phyloP scores from a whole-genome alignment of 129 eudicot species.

The Pittosporum tobira region DNA sequence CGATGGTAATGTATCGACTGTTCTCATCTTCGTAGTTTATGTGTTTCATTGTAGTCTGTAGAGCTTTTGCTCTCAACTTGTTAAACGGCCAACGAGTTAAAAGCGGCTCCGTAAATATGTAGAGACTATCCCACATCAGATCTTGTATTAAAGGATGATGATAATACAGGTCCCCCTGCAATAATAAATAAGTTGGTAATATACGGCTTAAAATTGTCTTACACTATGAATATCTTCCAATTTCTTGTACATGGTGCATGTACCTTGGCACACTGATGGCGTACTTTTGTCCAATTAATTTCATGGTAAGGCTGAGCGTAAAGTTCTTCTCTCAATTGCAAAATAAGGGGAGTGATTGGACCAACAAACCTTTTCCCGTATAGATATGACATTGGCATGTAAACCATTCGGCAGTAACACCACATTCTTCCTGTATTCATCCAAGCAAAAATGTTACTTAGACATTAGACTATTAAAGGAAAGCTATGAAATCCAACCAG shows the following conservation, averaged over 20 bases:
- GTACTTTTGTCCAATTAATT: conserved; percentile 36
- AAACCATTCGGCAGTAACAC: conserved; percentile 56
- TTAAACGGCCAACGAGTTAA: conserved; percentile 46
- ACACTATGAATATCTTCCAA: not conserved
- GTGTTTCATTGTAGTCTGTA: conserved; percentile 41
- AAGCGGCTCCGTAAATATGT: conserved; percentile 35
- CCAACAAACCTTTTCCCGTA: conserved; percentile 54
- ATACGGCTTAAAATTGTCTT: not conserved
- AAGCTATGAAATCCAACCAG: not conserved
- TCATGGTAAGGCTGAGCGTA: conserved; percentile 33
- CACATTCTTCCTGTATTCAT: conserved; percentile 65
- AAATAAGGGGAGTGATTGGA: conserved; percentile 51
- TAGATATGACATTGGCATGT: conserved; percentile 58
- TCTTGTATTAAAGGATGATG: conserved; percentile 54
- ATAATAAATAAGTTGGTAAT: not conserved
- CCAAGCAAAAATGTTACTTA: too few species aligned
- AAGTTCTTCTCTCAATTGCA: conserved; percentile 44
- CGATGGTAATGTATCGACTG: conserved; percentile 50
- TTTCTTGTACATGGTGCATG: not conserved
- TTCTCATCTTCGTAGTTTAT: conserved; percentile 56
- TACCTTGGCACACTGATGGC: conserved; percentile 55
- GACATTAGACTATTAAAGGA: too few species aligned
- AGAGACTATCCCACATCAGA: conserved; percentile 43
- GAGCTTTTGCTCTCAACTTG: conserved; percentile 41
- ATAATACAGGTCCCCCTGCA: conserved; percentile 43